A percentile compares a stretch with the other conserved stretches of the same genome.
Conservation (phyloP, 495 filamentous ascomycete species). For the Podospora pseudopauciseta region DNA sequence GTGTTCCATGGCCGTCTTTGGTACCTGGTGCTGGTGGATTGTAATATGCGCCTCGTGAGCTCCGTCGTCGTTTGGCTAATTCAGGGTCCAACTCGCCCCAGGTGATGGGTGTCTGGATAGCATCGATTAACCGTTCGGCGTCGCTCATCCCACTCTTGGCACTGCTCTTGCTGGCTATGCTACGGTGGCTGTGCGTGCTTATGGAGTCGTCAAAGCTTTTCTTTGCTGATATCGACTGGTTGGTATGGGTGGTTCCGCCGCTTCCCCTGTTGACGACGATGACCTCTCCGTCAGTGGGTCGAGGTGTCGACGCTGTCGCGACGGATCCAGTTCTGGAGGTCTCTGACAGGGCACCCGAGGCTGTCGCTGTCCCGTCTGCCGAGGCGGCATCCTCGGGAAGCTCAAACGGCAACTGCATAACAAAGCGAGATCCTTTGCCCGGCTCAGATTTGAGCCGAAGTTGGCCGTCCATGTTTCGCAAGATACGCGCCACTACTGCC, state of each 20-base stretch:
- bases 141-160: constrained; percentile 60
- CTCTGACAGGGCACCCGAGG: constrained; percentile 1
- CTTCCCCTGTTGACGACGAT: constrained; percentile 51
- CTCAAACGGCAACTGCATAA: constrained; percentile 66
- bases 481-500: constrained; percentile 77
- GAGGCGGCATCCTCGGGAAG: constrained; percentile 49
- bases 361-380: constrained; percentile 17
- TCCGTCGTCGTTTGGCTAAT: constrained; percentile 15
- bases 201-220: constrained; percentile 40
- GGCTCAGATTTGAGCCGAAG: constrained; percentile 82
- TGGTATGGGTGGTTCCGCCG: constrained; percentile 21
- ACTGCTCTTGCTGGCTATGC: constrained; percentile 44
- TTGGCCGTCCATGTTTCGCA: constrained; percentile 90
- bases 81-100: constrained; percentile 40
- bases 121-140: constrained; percentile 70
- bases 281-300: constrained; percentile 49
- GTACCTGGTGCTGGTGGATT: constrained; percentile 1
- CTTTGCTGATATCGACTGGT: constrained; percentile 13
- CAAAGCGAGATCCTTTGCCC: constrained; percentile 80
- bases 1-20: constrained; percentile 7
- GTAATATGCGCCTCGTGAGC: constrained; percentile 16
- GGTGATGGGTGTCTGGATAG: constrained; percentile 61
- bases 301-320: constrained; percentile 18
- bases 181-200: constrained; percentile 53
- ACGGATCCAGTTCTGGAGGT: constrained; percentile 15